Evolutionary conservation across 148 eudicot genomes (phyloP), one percentile per base, ranked within the genome.

Genomic region (Amaranthus cruentus): DNA sequence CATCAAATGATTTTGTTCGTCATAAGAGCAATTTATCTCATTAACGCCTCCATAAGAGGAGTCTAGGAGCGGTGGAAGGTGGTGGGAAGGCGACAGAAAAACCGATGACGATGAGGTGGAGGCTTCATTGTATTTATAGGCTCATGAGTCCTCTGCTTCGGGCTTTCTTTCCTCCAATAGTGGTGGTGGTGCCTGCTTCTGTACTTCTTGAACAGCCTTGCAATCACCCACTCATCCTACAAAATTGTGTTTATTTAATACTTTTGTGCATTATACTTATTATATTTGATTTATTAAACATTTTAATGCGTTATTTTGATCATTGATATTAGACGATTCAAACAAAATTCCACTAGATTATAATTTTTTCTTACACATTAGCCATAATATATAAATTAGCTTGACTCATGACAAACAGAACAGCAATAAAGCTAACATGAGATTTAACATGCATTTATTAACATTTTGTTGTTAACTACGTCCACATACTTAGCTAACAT

Each of bases 171-270:
- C 69, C 73, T 15, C 74, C 73, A 7, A 50, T 52, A 4, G 47
- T 51, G 9, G 14, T 5, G 2, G 49, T 21, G 4, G 47, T 76
- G 0, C 81, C 83, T 7, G 80, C 4, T 54, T 79, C 75, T 13
- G 68, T 80, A n/a, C 78, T 89, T 89, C 50, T 84, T 86, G 64
- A 89, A 89, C 55, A 89, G 90, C 68, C 93, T 81, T 7, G 90
- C 87, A 0, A 89, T 89, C 64, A 89, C 93, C 89, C 90, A 87
- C 59, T 89, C 93, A 61, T 89, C 93, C 93, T 89, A 64, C 15
- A 65, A 53, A 13, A 28, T 28, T 28, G 38, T 28, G 38, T 28
- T 28, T 28, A 28, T 28, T 28, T 28, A 28, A 28, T 28, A 28
- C 38, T 28, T 28, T 28, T 28, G 38, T 28, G 38, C 38, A 28